These are phyloP conservation scores for Basipetospora chlamydospora DNA, from an alignment of 2,329 filamentous ascomycete species.

Conservation along the genomic window DNA sequence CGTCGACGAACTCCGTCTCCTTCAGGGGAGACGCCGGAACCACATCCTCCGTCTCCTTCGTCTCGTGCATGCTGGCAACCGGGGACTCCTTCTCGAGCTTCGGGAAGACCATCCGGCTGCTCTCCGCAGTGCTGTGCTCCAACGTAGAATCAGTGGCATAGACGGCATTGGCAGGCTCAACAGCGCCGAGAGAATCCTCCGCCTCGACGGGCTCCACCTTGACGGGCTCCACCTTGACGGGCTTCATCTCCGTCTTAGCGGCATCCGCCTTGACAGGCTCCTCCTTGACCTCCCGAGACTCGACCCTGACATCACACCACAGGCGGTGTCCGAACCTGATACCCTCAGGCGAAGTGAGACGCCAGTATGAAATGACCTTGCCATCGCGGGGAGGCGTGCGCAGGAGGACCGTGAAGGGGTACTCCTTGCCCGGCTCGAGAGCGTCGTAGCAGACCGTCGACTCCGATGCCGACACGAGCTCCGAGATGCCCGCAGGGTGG, in stretches of 20 bases:
- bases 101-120: conserved; percentile 87
- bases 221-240: neutral
- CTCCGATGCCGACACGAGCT: conserved; percentile 66
- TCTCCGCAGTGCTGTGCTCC: conserved; percentile 1
- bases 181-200: conserved; percentile 13
- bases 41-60: conserved; percentile 32
- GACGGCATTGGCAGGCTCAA: conserved; percentile 13
- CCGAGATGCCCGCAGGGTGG: conserved; percentile 62
- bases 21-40: conserved; percentile 28
- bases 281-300: conserved; percentile 14
- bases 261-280: conserved; percentile 6
- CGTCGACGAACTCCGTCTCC: conserved; percentile 18
- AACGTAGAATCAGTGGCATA: neutral
- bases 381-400: conserved; percentile 66
- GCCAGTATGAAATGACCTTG: conserved; percentile 90
- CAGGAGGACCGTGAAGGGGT: conserved; percentile 70
- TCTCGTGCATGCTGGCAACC: conserved; percentile 60
- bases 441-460: conserved; percentile 60
- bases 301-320: conserved; percentile 83
- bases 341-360: conserved; percentile 68
- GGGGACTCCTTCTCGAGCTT: conserved; percentile 92
- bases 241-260: neutral
- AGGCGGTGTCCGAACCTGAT: conserved; percentile 80
- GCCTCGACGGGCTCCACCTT: neutral
- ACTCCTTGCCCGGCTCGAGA: conserved; percentile 59